Base-by-base conservation (phyloP, 768 basidiomycete genomes). In the Russula compacta region DNA sequence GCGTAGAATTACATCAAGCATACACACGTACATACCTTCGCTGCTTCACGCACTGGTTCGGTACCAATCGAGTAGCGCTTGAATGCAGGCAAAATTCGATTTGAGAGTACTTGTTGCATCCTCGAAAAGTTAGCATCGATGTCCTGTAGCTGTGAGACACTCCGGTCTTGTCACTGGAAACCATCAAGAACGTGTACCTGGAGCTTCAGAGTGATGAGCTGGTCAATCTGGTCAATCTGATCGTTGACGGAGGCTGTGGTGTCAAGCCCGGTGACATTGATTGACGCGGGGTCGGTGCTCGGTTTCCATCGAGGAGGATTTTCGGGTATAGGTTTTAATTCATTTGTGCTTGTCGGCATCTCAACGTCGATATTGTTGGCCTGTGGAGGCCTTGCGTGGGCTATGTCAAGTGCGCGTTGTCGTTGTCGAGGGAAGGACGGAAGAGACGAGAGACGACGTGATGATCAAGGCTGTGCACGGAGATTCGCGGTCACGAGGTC, bases 211-310 rank as follows among this genome's bases (percentile, higher is more conserved):
- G 95, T 94, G 63, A 95, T 95, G 68, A 95, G 79, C 70, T 97
- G 95, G 73, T 98, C 95, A 60, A 97, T 92, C 73, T 95, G 91
- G 69, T 95, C 92, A 56, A 93, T 87, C 75, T 97, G 94, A 68
- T 87, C 92, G 61, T 80, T 80, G 29, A 84, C 75, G 21, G 87
- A 78, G 24, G 87, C 86, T 10, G 75, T 77, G 0, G 79, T 81
- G 67, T 92, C 87, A 40, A 92, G 76, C 0, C 90, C 89, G 8
- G 88, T 85, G 3, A 92, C 77, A 14, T 76, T 70, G 56, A 92
- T 90, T 48, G 79, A 78, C 1, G 78, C 67, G 17, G 88, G 84
- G 71, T 91, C 81, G 5, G 76, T 64, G 33, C 77, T 82, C 8
- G 89, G 87, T 63, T 78, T 76, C 85, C 87, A 92, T 77, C 85